These are phyloP conservation scores for Cadophora gregata DNA, from an alignment of 2,329 filamentous ascomycete species.

Conservation along the genomic window DNA sequence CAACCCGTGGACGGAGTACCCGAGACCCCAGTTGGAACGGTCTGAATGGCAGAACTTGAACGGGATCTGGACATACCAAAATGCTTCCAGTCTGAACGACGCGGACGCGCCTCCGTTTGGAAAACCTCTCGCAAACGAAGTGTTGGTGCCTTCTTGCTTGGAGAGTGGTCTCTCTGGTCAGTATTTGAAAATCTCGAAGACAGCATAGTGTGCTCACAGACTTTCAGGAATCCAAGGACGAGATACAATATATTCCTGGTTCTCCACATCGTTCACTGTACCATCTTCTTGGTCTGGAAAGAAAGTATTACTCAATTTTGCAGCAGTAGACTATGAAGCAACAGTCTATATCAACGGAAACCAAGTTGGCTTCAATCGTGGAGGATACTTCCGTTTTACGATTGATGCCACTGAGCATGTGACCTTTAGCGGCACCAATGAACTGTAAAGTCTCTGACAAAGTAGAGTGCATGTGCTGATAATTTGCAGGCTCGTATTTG, in stretches of 20 bases:
- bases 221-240: conserved; percentile 48
- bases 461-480: neutral
- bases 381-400: conserved; percentile 67
- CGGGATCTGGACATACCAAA: conserved; percentile 54
- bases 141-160: conserved; percentile 59
- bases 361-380: conserved; percentile 58
- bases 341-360: conserved; percentile 64
- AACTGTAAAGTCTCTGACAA: conserved; percentile 51
- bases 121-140: conserved; percentile 49
- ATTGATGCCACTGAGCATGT: conserved; percentile 59
- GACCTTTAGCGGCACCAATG: conserved; percentile 53
- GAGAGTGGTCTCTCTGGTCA: conserved; percentile 57
- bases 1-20: conserved; percentile 56
- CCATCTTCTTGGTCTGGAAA: conserved; percentile 45
- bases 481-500: conserved; percentile 61
- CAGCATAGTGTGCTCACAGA: neutral
- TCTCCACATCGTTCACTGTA: conserved; percentile 54
- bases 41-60: conserved; percentile 57
- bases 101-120: conserved; percentile 52
- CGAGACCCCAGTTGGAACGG: conserved; percentile 52
- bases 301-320: conserved; percentile 54
- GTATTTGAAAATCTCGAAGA: neutral
- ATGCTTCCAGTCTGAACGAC: conserved; percentile 47
- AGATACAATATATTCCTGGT: conserved; percentile 52
- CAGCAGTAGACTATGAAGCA: conserved; percentile 57